A percentile compares a stretch with the other conserved stretches of the same genome.
These are phyloP conservation scores for Neurospora sp. DNA, from an alignment of 2,329 filamentous ascomycete genomes.

Conservation along the genomic window DNA sequence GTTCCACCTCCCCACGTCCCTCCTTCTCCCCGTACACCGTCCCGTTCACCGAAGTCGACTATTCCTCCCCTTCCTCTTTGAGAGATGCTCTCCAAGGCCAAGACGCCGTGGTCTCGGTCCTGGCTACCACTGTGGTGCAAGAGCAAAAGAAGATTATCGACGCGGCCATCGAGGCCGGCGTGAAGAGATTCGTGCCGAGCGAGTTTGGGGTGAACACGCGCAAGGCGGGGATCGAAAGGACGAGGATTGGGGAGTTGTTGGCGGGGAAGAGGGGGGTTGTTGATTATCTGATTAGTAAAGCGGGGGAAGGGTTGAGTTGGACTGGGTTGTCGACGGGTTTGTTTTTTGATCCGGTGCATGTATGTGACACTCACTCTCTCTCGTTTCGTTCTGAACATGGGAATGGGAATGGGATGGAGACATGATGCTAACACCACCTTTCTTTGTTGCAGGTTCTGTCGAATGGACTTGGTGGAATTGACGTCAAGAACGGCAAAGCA, in stretches of 20 bases:
- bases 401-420: too few species aligned
- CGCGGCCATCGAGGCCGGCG: slow-evolving; percentile 43
- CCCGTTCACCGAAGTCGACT: slow-evolving; percentile 36
- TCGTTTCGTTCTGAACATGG: background rate
- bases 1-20: slow-evolving; percentile 24
- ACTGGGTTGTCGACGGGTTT: slow-evolving; percentile 46
- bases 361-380: background rate
- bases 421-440: too few species aligned
- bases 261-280: slow-evolving; percentile 24
- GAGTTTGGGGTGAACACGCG: slow-evolving; percentile 36
- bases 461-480: slow-evolving; percentile 22
- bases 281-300: slow-evolving; percentile 42
- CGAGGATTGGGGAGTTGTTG: slow-evolving; percentile 20
- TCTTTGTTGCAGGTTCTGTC: too few species aligned
- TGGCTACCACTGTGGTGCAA: slow-evolving; percentile 31
- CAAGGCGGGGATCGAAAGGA: slow-evolving; percentile 9
- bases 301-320: slow-evolving; percentile 44
- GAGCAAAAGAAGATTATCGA: slow-evolving; percentile 41
- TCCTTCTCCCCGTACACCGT: slow-evolving; percentile 24
- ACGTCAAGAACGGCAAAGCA: slow-evolving; percentile 39
- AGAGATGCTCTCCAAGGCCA: slow-evolving; percentile 37
- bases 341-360: slow-evolving; percentile 50
- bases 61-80: slow-evolving; percentile 32
- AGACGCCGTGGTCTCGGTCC: slow-evolving; percentile 44
- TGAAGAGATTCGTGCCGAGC: slow-evolving; percentile 47